These are phyloP conservation scores for Clavispora santaluciae DNA, from an alignment of 805 yeast genomes.

Conservation along the genomic window DNA sequence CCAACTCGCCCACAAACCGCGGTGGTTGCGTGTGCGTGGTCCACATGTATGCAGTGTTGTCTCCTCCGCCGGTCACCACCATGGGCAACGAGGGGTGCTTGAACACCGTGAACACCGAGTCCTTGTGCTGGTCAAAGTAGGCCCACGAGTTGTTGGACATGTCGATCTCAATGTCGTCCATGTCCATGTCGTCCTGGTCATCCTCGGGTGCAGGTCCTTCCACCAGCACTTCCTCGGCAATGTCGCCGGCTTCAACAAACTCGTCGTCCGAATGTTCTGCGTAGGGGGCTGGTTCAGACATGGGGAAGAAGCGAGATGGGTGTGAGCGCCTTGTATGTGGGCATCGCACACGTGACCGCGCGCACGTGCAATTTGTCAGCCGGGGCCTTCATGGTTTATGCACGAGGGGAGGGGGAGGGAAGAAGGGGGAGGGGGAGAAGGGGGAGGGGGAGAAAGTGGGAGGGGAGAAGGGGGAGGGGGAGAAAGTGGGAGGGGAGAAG, in stretches of 20 bases:
- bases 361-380: background rate
- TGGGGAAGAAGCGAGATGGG: slow-evolving; percentile 1
- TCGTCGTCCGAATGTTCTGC: slow-evolving; percentile 20
- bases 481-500: no score
- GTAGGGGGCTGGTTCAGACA: slow-evolving; percentile 11
- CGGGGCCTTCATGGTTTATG: no score
- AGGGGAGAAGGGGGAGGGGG: no score
- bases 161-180: slow-evolving; percentile 51
- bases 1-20: slow-evolving; percentile 66
- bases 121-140: slow-evolving; percentile 86
- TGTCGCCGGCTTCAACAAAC: slow-evolving; percentile 40
- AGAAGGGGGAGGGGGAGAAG: no score
- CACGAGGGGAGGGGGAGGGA: no score
- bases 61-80: slow-evolving; percentile 95
- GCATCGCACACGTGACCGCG: slow-evolving; percentile 10
- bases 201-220: slow-evolving; percentile 32
- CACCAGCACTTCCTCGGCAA: slow-evolving; percentile 33
- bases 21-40: slow-evolving; percentile 87
- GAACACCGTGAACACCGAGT: slow-evolving; percentile 78
- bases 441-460: no score
- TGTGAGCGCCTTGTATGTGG: no score
- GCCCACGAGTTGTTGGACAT: slow-evolving; percentile 84
- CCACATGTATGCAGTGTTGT: slow-evolving; percentile 85
- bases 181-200: slow-evolving; percentile 31
- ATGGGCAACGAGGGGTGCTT: slow-evolving; percentile 80